Base-by-base conservation (phyloP, 768 basidiomycete species). In the Phanerodontia chrysosporium region DNA sequence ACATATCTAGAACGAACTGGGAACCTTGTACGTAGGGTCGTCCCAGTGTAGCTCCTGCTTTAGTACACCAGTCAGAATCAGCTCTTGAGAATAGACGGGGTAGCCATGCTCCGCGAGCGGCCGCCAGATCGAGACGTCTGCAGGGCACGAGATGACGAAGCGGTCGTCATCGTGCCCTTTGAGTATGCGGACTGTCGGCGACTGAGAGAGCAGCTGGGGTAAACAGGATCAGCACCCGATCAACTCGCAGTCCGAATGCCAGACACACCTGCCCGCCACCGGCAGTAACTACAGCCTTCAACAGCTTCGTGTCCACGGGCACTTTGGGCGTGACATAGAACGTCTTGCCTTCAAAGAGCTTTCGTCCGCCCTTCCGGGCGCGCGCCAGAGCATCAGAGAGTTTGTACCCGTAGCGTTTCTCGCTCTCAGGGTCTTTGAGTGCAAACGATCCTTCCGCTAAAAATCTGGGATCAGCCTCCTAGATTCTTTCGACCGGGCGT, bases 311-410 rank as follows among this genome's bases (percentile, higher is more conserved):
- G 49, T 86, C 84, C 1, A 87, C 75, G 0, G 76, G 67, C 0
- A 92, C 84, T 60, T 80, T 84, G 0, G 81, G 78, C 0, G 91
- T 94, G 51, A 92, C 71, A 63, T 92, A 94, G 72, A 95, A 92
- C 0, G 78, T 82, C 70, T 81, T 81, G 18, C 81, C 81, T 2
- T 77, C 74, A 58, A 95, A 83, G 0, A 94, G 68, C 58, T 78
- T 83, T 8, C 83, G 83, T 16, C 75, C 68, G 14, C 72, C 70
- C 27, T 75, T 68, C 66, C 80, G 81, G 0, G 91, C 87, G 2
- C 86, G 78, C 21, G 70, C 68, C 14, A 94, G 72, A 0, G 87
- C 83, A 3, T 87, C 81, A 0, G 67, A 63, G 1, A 96, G 78
- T 25, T 79, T 82, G 73, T 94, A 84, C 0, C 74, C 73, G 72